Evolutionary conservation across 2,329 filamentous ascomycete species (phyloP), one percentile per base, ranked within the genome.

Genomic region (Corinectria fuckeliana): DNA sequence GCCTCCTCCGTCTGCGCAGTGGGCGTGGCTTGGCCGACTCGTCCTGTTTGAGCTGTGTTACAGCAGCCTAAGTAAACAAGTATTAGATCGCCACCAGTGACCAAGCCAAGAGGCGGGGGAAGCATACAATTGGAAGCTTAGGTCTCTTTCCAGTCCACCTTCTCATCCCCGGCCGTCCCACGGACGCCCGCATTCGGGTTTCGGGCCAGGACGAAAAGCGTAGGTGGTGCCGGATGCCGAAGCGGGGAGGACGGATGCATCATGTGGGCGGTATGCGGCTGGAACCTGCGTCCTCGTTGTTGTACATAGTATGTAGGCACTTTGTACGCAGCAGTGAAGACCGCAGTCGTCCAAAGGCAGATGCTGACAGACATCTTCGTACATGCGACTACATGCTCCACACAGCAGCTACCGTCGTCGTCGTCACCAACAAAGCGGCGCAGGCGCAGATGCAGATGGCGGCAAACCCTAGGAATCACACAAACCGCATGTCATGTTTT

Each of bases 401-500:
- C 18, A 23, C 26, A 34, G 28, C 23, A 45, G 42, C 42, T 5
- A 30, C 10, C n/a, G 25, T 45, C 10, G 20, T 38, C 9, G n/a
- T 28, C 50, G 16, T 50, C 23, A 47, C 50, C 25, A 39, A 16
- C 21, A 34, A 14, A 23, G 36, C 32, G 23, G 36, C 34, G 10
- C 8, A 53, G 53, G 20, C 5, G 38, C 6, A 26, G 41, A 55
- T 5, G 34, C 20, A 34, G 49, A 59, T 45, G 32, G 50, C 50
- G 50, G 50, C 44, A 50, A 59, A 54, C 53, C 10, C 23, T 13
- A 42, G 39, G 30, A 13, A 38, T 39, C 32, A 42, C 50, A 53
- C 11, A 20, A 26, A n/a, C 13, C n/a, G 16, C 36, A 59, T 59
- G 30, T 44, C 56, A 50, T 59, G 56, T 59, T 50, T 44, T 44